Evolutionary conservation across 164 flowering plant genomes (phyloP), one percentile per base, ranked within the genome.

Genomic region (Kalanchoe fedtschenkoi): DNA sequence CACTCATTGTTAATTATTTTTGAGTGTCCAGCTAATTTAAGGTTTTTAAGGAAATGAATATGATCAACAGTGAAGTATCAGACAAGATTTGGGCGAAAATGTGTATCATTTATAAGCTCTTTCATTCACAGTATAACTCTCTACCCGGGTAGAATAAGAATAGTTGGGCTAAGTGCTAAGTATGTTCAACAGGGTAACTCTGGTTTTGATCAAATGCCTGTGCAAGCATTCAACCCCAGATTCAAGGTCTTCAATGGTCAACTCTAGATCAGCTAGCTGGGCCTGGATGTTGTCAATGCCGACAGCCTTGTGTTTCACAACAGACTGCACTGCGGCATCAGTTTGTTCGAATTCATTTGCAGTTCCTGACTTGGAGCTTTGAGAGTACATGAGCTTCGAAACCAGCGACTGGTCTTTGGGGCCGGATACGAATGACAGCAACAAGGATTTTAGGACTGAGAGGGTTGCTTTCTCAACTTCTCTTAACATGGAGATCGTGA

Each of bases 381-480:
- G 37, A 8, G 35, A 38, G 15, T 28, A 44, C 55, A 56, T 26
- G 51, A 64, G 43, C 57, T 39, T 64, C 5, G 67, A 38, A 29
- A 64, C 61, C 10, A 64, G 19, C 0, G 55, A 57, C 55, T 51
- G 46, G n/a, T 58, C 55, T 16, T 58, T 65, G 15, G 16, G 34
- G 15, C 43, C 62, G 3, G 61, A 61, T 26, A 70, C 21, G 44
- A 34, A 65, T 3, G 35, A 55, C n/a, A 65, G 35, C 17, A 71
- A 28, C 17, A 71, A 28, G 15, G 76, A 62, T 38, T 63, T 57
- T 14, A 77, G 57, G 5, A 39, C 54, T n/a, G 53, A 4, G 11
- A 70, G 1, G 13, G 66, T 72, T 16, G 68, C 42, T 34, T 47
- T 32, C 66, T 74, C 67, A 16, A 64, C 74, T 41, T 68, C 71